Conservation (phyloP, 495 filamentous ascomycete genomes). For the Neurospora sp. region DNA sequence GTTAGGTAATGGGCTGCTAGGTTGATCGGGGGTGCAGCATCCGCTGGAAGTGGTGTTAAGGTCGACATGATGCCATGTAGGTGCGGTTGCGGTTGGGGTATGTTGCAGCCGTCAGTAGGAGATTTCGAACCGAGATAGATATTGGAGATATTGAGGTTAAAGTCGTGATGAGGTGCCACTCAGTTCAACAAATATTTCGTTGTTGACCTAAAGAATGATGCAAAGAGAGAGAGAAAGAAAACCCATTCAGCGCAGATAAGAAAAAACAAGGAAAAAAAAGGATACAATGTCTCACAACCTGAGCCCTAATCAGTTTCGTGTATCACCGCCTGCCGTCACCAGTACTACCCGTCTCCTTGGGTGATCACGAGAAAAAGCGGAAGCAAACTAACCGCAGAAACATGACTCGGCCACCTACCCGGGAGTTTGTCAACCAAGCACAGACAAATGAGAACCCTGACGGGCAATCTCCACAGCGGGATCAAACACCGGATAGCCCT, state of each 20-base stretch:
- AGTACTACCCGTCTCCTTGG: neutral
- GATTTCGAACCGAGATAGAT: no score
- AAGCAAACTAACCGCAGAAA: neutral
- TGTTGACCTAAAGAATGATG: neutral
- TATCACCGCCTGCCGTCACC: neutral
- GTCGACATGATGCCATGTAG: neutral
- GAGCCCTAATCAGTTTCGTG: neutral
- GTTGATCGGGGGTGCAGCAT: neutral
- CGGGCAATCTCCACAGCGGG: neutral
- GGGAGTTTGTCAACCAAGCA: neutral
- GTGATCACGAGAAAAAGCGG: neutral
- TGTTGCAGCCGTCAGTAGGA: neutral
- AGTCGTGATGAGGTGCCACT: no score
- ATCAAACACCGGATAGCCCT: neutral
- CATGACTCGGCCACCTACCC: neutral
- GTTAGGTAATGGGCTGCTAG: conserved; percentile 4
- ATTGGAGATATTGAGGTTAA: no score
- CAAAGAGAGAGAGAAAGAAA: neutral
- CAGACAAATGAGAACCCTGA: neutral
- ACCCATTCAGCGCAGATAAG: neutral
- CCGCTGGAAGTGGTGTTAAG: neutral
- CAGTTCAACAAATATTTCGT: no score
- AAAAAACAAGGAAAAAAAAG: neutral
- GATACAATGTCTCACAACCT: neutral
- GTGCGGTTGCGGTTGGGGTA: neutral